Conservation (phyloP, 1,284 basidiomycete species). For the Thelephora terrestris region DNA sequence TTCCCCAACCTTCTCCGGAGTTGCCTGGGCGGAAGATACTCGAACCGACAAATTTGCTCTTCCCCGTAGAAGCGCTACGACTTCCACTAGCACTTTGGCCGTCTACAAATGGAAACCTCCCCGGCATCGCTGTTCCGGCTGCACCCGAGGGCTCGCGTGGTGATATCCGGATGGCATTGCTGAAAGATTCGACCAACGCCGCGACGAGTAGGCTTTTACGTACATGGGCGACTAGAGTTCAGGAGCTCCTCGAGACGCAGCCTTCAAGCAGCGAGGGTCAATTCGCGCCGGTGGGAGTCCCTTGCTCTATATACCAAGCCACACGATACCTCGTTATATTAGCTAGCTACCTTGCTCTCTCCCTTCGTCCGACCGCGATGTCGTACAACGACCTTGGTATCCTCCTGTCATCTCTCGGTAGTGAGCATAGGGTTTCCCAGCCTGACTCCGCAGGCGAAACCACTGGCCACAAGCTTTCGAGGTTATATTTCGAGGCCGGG, state of each 20-base stretch:
- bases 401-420: slow-evolving; percentile 35
- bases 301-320: slow-evolving; percentile 15
- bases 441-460: slow-evolving; percentile 19
- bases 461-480: slow-evolving; percentile 31
- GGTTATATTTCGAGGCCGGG: slow-evolving; percentile 44
- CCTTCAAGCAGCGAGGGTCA: slow-evolving; percentile 11
- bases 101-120: slow-evolving; percentile 25
- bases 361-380: slow-evolving; percentile 42
- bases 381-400: slow-evolving; percentile 57
- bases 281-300: slow-evolving; percentile 9
- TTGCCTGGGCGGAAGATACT: slow-evolving; percentile 16
- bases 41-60: slow-evolving; percentile 34
- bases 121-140: slow-evolving; percentile 22
- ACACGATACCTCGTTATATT: slow-evolving; percentile 37
- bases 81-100: slow-evolving; percentile 29
- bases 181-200: slow-evolving; percentile 22
- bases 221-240: slow-evolving; percentile 45
- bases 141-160: background rate
- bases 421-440: slow-evolving; percentile 18
- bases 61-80: slow-evolving; percentile 31
- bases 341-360: slow-evolving; percentile 48
- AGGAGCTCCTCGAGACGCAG: slow-evolving; percentile 21
- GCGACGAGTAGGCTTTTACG: slow-evolving; percentile 45
- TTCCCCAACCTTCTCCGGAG: too few species aligned
- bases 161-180: slow-evolving; percentile 12